Conservation (phyloP, 139 green algal genomes). For the Micractinium sp. region DNA sequence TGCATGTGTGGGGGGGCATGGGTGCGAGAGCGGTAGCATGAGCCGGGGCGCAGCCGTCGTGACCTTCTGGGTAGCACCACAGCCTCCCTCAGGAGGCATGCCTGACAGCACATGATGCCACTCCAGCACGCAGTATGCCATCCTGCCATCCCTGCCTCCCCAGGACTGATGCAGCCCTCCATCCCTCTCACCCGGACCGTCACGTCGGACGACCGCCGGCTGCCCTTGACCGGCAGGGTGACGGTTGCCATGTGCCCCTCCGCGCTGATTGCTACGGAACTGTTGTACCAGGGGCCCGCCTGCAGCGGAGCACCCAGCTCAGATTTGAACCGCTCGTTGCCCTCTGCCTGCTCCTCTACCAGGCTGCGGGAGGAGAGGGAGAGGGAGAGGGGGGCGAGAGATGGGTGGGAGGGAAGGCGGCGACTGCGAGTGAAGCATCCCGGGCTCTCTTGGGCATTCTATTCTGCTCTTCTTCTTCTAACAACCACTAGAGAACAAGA, state of each 20-base stretch:
- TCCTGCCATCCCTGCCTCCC: no score
- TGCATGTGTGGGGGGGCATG: not conserved
- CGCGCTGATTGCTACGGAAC: slow-evolving; percentile 7
- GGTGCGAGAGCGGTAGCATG: not conserved
- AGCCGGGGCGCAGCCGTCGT: not conserved
- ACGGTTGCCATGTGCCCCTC: slow-evolving; percentile 38
- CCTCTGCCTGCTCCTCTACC: not conserved
- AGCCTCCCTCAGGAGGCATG: not conserved
- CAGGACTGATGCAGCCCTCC: not conserved
- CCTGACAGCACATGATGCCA: not conserved
- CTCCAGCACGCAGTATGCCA: no score
- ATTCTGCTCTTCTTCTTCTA: no score
- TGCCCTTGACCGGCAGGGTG: slow-evolving; percentile 31
- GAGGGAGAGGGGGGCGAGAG: not conserved
- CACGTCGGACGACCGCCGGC: slow-evolving; percentile 25
- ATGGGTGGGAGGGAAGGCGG: not conserved
- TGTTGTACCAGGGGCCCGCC: slow-evolving; percentile 42
- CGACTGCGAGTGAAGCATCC: no score
- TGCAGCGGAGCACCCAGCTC: slow-evolving; percentile 26
- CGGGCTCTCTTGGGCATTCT: no score
- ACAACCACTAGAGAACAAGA: not conserved
- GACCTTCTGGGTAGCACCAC: no score
- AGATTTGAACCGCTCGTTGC: not conserved
- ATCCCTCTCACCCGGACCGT: slow-evolving; percentile 11
- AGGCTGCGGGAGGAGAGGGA: not conserved